Conservation (phyloP, 2,329 filamentous ascomycete species). For the Elsinoe australis region DNA sequence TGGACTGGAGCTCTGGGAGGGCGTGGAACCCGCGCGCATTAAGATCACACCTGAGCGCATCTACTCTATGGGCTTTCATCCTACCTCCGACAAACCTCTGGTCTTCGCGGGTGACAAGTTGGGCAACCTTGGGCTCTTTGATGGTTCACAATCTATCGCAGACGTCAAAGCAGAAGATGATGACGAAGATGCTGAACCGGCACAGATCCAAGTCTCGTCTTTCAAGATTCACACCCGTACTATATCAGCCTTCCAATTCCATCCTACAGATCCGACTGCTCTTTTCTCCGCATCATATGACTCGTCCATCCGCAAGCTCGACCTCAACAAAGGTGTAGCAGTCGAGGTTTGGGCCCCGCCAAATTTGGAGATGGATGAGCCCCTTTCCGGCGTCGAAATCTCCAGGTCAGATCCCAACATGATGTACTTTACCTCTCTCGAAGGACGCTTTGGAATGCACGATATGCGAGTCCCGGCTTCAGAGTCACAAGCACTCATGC, state of each 20-base stretch:
- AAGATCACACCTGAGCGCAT: conserved; percentile 84
- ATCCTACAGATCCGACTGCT: conserved; percentile 61
- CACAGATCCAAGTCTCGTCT: conserved; percentile 73
- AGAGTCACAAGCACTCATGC: conserved; percentile 58
- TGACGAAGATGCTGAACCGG: conserved; percentile 57
- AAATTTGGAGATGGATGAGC: conserved; percentile 62
- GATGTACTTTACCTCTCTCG: conserved; percentile 80
- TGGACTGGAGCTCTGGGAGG: conserved; percentile 68
- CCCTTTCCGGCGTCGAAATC: conserved; percentile 79
- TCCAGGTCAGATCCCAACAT: conserved; percentile 60
- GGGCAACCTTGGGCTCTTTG: conserved; percentile 82
- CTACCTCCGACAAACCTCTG: conserved; percentile 73
- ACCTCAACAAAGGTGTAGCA: conserved; percentile 71
- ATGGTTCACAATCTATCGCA: conserved; percentile 64
- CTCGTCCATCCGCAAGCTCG: conserved; percentile 78
- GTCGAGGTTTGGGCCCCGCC: conserved; percentile 72
- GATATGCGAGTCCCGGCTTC: conserved; percentile 58
- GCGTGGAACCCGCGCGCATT: conserved; percentile 72
- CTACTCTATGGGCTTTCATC: conserved; percentile 84
- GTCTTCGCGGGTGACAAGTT: conserved; percentile 93
- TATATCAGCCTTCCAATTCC: conserved; percentile 76
- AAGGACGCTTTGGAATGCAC: conserved; percentile 71
- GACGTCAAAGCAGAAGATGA: conserved; percentile 40
- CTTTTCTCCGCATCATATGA: conserved; percentile 88
- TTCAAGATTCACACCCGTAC: conserved; percentile 87